Conservation (phyloP, 108 stramenopile genomes). For the Nannochloropsis salina region DNA sequence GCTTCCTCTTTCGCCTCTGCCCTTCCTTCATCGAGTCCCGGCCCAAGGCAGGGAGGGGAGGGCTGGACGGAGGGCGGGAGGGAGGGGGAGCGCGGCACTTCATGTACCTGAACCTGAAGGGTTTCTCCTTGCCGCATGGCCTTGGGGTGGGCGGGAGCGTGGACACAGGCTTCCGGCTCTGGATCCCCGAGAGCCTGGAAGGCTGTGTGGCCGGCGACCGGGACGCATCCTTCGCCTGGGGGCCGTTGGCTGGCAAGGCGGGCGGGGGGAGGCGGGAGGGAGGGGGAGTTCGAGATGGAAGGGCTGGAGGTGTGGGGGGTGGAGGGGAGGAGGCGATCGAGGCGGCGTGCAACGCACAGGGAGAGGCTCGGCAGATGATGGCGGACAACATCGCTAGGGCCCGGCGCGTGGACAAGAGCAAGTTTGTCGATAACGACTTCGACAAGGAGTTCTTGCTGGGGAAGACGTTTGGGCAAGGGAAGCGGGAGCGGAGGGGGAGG, state of each 20-base stretch:
- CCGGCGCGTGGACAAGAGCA: conserved; percentile 42
- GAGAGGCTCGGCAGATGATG: conserved; percentile 21
- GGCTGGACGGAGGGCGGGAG: background rate
- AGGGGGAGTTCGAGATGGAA: conserved; percentile 41
- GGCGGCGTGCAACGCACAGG: conserved; percentile 34
- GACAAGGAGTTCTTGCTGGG: conserved; percentile 51
- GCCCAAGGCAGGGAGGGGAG: conserved; percentile 31
- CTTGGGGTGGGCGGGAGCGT: conserved; percentile 47
- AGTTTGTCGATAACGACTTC: conserved; percentile 45
- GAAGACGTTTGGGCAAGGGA: conserved; percentile 40
- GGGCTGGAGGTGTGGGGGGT: conserved; percentile 30
- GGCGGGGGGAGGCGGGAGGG: background rate
- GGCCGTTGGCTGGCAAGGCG: conserved; percentile 28
- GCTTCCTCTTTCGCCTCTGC: conserved; percentile 35
- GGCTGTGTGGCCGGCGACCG: conserved; percentile 42
- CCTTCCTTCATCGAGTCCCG: conserved; percentile 39
- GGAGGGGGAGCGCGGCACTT: background rate
- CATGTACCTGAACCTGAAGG: conserved; percentile 48
- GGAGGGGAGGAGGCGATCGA: conserved; percentile 23
- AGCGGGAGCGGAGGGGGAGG: background rate
- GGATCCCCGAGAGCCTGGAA: conserved; percentile 48
- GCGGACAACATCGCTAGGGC: conserved; percentile 1
- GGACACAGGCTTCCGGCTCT: conserved; percentile 45
- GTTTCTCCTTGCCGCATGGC: conserved; percentile 48
- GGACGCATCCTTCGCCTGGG: conserved; percentile 45